These are phyloP conservation scores for Gamsiella multidivaricata DNA, from an alignment of 192 early-diverging fungal genomes.

Conservation along the genomic window DNA sequence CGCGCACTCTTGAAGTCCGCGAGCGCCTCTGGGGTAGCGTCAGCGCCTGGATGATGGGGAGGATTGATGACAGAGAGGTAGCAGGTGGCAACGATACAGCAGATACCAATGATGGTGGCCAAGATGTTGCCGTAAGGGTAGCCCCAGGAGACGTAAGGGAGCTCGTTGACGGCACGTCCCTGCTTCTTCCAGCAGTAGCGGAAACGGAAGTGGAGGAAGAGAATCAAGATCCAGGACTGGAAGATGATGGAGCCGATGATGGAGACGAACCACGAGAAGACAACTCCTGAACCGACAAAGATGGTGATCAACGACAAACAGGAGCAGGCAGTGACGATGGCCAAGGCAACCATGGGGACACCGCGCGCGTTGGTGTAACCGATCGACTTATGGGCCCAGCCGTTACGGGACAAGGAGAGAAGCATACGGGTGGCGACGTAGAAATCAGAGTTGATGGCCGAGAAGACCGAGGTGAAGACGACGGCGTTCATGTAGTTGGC, in stretches of 20 bases:
- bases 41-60: slow-evolving; percentile 45
- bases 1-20: neutral
- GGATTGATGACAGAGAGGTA: slow-evolving; percentile 66
- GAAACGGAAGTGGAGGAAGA: too few relatives aligned
- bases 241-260: slow-evolving; percentile 82
- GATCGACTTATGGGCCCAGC: slow-evolving; percentile 79
- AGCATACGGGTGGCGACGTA: slow-evolving; percentile 89
- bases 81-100: slow-evolving; percentile 66
- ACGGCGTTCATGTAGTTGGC: slow-evolving; percentile 81
- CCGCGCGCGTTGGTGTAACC: slow-evolving; percentile 69
- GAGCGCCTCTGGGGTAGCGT: neutral
- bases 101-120: slow-evolving; percentile 70
- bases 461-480: too few relatives aligned
- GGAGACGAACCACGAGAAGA: slow-evolving; percentile 75
- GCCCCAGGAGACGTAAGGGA: slow-evolving; percentile 66
- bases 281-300: slow-evolving; percentile 73
- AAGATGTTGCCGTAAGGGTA: slow-evolving; percentile 64
- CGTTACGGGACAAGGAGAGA: slow-evolving; percentile 78
- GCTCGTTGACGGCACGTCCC: slow-evolving; percentile 70
- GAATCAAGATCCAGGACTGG: slow-evolving; percentile 88
- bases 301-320: slow-evolving; percentile 71
- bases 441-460: too few relatives aligned
- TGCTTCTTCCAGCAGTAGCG: slow-evolving; percentile 80
- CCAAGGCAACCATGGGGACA: slow-evolving; percentile 70
- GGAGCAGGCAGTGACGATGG: slow-evolving; percentile 73